phyloP scores from a whole-genome alignment of 768 basidiomycete species.

The Boletus huronensis region DNA sequence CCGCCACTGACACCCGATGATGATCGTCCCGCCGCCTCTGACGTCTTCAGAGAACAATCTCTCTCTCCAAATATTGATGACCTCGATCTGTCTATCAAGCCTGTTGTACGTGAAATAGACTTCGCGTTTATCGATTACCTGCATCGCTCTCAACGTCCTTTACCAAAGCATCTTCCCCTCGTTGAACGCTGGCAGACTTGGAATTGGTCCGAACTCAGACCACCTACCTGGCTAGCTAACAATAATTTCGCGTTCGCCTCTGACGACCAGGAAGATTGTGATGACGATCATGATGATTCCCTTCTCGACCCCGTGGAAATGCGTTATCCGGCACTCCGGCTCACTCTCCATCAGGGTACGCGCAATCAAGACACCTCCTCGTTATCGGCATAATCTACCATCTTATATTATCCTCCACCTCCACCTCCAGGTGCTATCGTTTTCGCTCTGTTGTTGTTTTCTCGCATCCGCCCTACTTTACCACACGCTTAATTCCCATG shows the following conservation, averaged over 20 bases:
- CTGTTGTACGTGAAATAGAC: conserved; percentile 26
- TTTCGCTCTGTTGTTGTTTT: conserved; percentile 18
- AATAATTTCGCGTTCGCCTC: not conserved
- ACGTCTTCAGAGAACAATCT: conserved; percentile 23
- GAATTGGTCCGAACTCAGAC: conserved; percentile 33
- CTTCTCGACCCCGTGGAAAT: conserved; percentile 14
- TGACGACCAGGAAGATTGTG: conserved; percentile 23
- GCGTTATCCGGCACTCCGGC: conserved; percentile 10
- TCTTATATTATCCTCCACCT: conserved; percentile 5
- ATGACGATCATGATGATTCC: conserved; percentile 25
- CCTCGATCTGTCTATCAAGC: conserved; percentile 14
- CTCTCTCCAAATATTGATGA: conserved; percentile 23
- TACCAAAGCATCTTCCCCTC: conserved; percentile 22
- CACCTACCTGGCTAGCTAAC: conserved; percentile 25
- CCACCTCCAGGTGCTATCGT: conserved; percentile 11
- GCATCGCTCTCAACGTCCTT: conserved; percentile 23
- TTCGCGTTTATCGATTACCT: conserved; percentile 23
- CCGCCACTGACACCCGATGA: conserved; percentile 38
- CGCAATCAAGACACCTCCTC: conserved; percentile 16
- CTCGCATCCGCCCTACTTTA: conserved; percentile 26
- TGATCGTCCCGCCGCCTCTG: conserved; percentile 20
- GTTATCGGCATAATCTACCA: conserved; percentile 16
- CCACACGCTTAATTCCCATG: conserved; percentile 19
- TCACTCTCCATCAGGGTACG: conserved; percentile 9
- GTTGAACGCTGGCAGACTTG: conserved; percentile 33